These are phyloP conservation scores for Mycena citricolor DNA, from an alignment of 1,284 basidiomycete genomes.

Conservation along the genomic window DNA sequence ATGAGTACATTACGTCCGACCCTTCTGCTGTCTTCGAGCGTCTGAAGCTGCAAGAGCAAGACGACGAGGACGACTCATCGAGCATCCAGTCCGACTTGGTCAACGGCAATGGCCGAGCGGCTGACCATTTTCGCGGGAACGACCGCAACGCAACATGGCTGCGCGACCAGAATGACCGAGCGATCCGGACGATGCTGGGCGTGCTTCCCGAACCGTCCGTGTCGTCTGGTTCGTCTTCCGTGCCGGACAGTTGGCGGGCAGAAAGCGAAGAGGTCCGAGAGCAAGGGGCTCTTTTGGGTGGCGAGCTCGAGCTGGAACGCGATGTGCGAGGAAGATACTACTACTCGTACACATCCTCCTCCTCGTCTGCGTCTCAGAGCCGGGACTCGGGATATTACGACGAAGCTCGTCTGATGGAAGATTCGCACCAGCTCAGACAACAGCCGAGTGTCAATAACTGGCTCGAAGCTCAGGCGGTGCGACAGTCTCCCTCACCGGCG, in stretches of 20 bases:
- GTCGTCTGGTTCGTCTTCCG: slow-evolving; percentile 28
- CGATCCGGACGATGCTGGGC: slow-evolving; percentile 60
- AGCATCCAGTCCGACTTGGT: slow-evolving; percentile 42
- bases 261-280: too few species aligned
- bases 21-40: slow-evolving; percentile 57
- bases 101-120: too few species aligned
- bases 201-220: slow-evolving; percentile 58
- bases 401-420: slow-evolving; percentile 26
- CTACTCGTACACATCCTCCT: slow-evolving; percentile 63
- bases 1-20: too few species aligned
- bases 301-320: slow-evolving; percentile 64
- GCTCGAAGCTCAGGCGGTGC: slow-evolving; percentile 51
- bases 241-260: slow-evolving; percentile 33
- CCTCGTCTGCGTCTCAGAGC: slow-evolving; percentile 48
- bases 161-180: slow-evolving; percentile 72
- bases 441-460: too few species aligned
- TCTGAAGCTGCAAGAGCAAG: slow-evolving; percentile 52
- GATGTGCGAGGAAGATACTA: slow-evolving; percentile 71
- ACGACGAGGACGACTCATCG: slow-evolving; percentile 38
- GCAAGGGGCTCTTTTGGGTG: too few species aligned
- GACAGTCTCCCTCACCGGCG: slow-evolving; percentile 20
- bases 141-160: slow-evolving; percentile 81
- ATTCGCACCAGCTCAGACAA: slow-evolving; percentile 61
- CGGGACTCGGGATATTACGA: slow-evolving; percentile 57
- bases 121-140: slow-evolving; percentile 47